phyloP scores from a whole-genome alignment of 352 stramenopile species.

The Globisporangium nagaii region DNA sequence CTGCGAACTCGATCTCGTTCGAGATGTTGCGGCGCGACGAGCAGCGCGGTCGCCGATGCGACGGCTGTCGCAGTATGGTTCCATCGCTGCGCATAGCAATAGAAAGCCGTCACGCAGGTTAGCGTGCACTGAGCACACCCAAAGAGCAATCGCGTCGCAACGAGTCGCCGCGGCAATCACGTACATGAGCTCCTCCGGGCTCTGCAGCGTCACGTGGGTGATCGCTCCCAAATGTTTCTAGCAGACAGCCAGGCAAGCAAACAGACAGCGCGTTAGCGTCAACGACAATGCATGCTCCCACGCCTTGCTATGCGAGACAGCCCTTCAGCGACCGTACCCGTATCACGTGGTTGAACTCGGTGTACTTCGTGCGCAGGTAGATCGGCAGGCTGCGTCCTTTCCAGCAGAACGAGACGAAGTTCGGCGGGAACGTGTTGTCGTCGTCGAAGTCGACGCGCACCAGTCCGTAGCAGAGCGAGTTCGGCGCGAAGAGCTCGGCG shows the following conservation, averaged over 20 bases:
- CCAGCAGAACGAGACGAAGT: constrained; percentile 85
- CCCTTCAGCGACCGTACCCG: constrained; percentile 34
- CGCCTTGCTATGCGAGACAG: too few species aligned
- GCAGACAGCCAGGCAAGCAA: neutral
- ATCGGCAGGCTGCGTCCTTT: constrained; percentile 84
- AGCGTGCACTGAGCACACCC: too few species aligned
- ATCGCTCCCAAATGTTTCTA: constrained; percentile 81
- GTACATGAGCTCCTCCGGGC: constrained; percentile 77
- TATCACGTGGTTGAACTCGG: constrained; percentile 88
- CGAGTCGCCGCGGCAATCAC: too few species aligned
- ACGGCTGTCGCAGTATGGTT: constrained; percentile 54
- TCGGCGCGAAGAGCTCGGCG: constrained; percentile 69
- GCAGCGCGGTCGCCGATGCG: constrained; percentile 53
- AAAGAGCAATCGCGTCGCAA: neutral
- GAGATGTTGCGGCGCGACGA: constrained; percentile 69
- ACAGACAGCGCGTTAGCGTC: constrained; percentile 7
- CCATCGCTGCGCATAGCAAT: constrained; percentile 33
- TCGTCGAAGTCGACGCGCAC: constrained; percentile 67
- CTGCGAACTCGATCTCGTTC: constrained; percentile 79
- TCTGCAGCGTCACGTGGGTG: constrained; percentile 68
- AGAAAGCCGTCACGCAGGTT: too few species aligned
- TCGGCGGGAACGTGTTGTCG: constrained; percentile 53
- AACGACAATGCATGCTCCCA: neutral
- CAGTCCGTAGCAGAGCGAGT: constrained; percentile 76
- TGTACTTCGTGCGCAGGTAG: constrained; percentile 82